Percentiles rank a stretch among this genome's conserved stretches.
These are phyloP conservation scores for Neonectria punicea DNA, from an alignment of 2,329 filamentous ascomycete species.

Conservation along the genomic window DNA sequence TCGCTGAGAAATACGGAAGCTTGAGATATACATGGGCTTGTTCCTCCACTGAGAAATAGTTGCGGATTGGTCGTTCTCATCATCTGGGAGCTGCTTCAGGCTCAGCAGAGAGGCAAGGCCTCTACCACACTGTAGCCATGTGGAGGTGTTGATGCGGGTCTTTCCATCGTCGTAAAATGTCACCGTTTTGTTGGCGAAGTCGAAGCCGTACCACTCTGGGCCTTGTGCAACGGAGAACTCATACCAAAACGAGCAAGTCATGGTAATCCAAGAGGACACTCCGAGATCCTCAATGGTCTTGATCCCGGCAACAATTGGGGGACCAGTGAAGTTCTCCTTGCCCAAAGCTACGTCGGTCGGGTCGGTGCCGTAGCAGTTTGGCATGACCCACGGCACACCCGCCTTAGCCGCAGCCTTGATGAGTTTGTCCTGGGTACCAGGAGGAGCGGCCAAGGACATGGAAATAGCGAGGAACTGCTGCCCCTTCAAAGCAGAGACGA, in stretches of 20 bases:
- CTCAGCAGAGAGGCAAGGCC: conserved; percentile 62
- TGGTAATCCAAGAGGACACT: conserved; percentile 57
- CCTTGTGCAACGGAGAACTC: conserved; percentile 59
- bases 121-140: conserved; percentile 67
- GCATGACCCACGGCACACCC: conserved; percentile 65
- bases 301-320: conserved; percentile 38
- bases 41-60: conserved; percentile 52
- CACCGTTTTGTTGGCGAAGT: conserved; percentile 54
- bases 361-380: conserved; percentile 60
- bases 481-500: conserved; percentile 61
- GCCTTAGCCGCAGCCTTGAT: conserved; percentile 65
- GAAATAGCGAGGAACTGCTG: conserved; percentile 70
- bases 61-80: conserved; percentile 44
- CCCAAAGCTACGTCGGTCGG: conserved; percentile 52
- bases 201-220: conserved; percentile 58
- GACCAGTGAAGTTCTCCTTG: conserved; percentile 44
- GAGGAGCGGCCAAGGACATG: conserved; percentile 54
- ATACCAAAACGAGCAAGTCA: conserved; percentile 67
- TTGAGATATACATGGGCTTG: conserved; percentile 60
- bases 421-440: conserved; percentile 59
- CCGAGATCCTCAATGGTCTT: conserved; percentile 54
- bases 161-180: conserved; percentile 67
- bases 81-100: conserved; percentile 58
- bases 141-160: conserved; percentile 65
- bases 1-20: conserved; percentile 68